Evolutionary conservation across 2,329 filamentous ascomycete species (phyloP), one percentile per base, ranked within the genome.

Genomic region (Phaeosphaeriaceae sp.): DNA sequence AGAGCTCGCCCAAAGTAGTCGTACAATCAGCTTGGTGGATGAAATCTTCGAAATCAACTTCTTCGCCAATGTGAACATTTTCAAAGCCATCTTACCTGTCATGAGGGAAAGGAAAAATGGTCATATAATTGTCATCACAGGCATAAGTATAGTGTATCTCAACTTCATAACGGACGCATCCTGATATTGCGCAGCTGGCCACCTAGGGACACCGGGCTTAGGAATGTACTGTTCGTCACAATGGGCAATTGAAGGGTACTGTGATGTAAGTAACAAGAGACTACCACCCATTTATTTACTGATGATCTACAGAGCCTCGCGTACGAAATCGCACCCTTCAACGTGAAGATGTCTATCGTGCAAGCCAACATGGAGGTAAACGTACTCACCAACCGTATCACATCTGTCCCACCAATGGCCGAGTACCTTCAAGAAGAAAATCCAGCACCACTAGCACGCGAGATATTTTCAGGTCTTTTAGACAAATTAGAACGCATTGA

Each of bases 1-100:
- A 74, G 94, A 99, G 73, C 79, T 97, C 20, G 87, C 87, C 1
- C 88, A 89, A 23, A 87, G 82, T 18, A 81, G 82, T 4, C 83
- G 86, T 35, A 92, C 90, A 1, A 83, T 87, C 60, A 91, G 87
- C 50, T 82, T 97, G 15, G 87, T 95, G 29, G 85, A 89, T 53
- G 90, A 96, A 66, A 93, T 97, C 71, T 97, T 97, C 71, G 93
- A 97, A 73, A 87, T 86, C 56, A 91, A 96, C 64, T 97, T 95
- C 79, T 97, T 97, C 73, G 91, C 90, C 1, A 92, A 95, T 49
- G 88, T 97, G 72, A 97, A 97, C 75, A 90, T 96, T 70, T 95
- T 97, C 77, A 95, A 94, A 72, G 89, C 92, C 12, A 82, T 87
- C 1, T 80, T 99, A 17, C 92, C 93, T 1, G 82, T 87, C 46